phyloP scores from a whole-genome alignment of 768 basidiomycete genomes.

The Arthromyces matolae region DNA sequence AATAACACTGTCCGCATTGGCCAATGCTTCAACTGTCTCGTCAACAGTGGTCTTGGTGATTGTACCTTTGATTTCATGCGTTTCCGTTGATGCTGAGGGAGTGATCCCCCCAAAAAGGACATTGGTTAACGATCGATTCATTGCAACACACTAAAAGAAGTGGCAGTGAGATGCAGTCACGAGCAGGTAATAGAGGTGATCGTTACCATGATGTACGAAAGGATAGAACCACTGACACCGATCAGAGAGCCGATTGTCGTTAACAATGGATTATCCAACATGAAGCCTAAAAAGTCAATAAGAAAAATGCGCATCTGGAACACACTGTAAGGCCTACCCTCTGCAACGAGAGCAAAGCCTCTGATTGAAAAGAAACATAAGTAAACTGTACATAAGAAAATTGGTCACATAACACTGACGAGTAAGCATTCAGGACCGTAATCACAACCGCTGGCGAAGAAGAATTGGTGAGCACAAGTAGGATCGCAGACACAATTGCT shows the following conservation, averaged over 20 bases:
- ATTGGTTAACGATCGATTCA: conserved; percentile 84
- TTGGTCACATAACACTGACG: conserved; percentile 32
- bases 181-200: neutral
- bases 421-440: conserved; percentile 87
- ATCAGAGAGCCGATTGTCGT: conserved; percentile 85
- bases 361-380: conserved; percentile 18
- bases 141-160: conserved; percentile 71
- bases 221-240: conserved; percentile 86
- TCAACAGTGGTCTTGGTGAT: conserved; percentile 78
- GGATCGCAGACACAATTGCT: neutral
- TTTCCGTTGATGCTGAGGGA: conserved; percentile 48
- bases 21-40: conserved; percentile 74
- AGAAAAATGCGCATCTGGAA: neutral
- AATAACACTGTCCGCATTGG: conserved; percentile 81
- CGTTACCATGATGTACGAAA: conserved; percentile 86
- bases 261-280: conserved; percentile 82
- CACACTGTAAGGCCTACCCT: conserved; percentile 55
- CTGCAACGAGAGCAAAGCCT: conserved; percentile 87
- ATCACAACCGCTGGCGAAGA: conserved; percentile 71
- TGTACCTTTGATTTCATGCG: conserved; percentile 77
- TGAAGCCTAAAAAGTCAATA: conserved; percentile 52
- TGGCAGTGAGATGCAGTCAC: conserved; percentile 3
- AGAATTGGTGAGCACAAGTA: conserved; percentile 6
- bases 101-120: conserved; percentile 87
- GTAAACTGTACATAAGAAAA: neutral